A percentile compares a stretch with the other conserved stretches of the same genome.
phyloP scores from a whole-genome alignment of 306 rosid species.

The Quercus bicolor region DNA sequence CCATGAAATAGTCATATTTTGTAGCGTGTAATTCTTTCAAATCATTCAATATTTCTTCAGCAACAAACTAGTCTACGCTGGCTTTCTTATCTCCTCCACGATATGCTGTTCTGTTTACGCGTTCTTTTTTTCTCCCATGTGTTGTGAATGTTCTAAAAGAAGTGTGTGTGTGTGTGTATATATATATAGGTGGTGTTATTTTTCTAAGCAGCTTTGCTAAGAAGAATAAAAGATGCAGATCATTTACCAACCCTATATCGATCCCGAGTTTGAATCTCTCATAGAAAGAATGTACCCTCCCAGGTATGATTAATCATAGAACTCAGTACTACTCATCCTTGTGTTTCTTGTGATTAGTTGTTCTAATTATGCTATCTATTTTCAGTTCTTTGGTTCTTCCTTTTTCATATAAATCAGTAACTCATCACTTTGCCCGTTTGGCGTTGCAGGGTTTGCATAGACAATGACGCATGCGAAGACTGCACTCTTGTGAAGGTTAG shows the following conservation, averaged over 20 bases:
- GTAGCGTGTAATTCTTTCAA: not conserved
- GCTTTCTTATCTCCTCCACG: conserved; percentile 9
- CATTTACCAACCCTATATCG: conserved; percentile 49
- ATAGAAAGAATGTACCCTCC: conserved; percentile 90
- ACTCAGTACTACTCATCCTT: not conserved
- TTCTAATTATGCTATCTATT: not conserved
- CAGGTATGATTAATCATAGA: conserved; percentile 33
- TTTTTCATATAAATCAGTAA: not conserved
- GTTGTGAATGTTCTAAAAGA: not conserved
- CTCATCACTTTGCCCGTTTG: not conserved
- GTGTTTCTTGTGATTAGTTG: not conserved
- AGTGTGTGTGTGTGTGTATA: not conserved
- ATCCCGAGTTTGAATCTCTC: conserved; percentile 67
- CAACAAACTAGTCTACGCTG: conserved; percentile 27
- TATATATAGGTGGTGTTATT: not conserved
- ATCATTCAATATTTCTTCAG: not conserved
- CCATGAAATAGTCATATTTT: not conserved
- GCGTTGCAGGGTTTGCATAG: conserved; percentile 68
- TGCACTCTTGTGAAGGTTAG: conserved; percentile 84
- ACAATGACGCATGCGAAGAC: conserved; percentile 66
- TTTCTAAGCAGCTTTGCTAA: not conserved
- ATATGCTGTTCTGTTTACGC: conserved; percentile 1
- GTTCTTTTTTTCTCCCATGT: not conserved
- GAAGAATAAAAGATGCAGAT: conserved; percentile 43
- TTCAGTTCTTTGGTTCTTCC: not conserved